Evolutionary conservation across 169 alveolate genomes (phyloP), one percentile per base, ranked within the genome.

Genomic region (Cryptosporidium meleagridis): DNA sequence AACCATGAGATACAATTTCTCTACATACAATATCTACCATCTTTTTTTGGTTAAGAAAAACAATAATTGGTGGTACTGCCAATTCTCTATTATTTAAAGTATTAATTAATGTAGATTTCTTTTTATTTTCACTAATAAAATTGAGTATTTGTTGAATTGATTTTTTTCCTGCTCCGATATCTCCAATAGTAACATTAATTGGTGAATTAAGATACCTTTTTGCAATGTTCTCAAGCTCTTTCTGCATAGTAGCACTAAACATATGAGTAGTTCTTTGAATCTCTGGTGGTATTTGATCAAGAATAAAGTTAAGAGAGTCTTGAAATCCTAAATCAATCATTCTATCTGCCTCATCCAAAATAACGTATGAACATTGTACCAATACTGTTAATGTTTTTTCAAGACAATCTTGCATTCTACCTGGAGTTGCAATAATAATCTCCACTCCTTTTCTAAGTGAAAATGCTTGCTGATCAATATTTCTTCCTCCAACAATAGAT

Each of bases 271-370:
- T 94, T 65, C 98, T 94, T 70, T 94, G 92, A 68, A 94, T 93
- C 4, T 97, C 80, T 8, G 97, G 92, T 31, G 97, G 98, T 18
- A 96, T 95, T 65, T 96, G 94, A 70, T 95, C 97, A 53, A 98
- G 87, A 37, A 97, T 97, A 44, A 92, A 94, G 71, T 96, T 97
- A 4, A 98, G 99, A 68, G 96, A 95, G 33, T 96, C 98, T 91
- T 97, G 99, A 92, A 97, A 97, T 39, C 99, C 99, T 97, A 97
- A 92, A 91, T 98, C 99, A 69, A 98, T 95, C 99, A 98, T 97
- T 89, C 98, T 93, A 91, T 98, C 99, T 6, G 99, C 99, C 86
- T 98, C 99, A 92, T 98, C 99, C 23, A 98, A 91, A 14, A 97
- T 95, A 23, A 97, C 97, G 91, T 96, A 98, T 80, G 95, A 94